Evolutionary conservation across 257 asterid genomes (phyloP).

Genomic region (Solanum tarapatanum): DNA sequence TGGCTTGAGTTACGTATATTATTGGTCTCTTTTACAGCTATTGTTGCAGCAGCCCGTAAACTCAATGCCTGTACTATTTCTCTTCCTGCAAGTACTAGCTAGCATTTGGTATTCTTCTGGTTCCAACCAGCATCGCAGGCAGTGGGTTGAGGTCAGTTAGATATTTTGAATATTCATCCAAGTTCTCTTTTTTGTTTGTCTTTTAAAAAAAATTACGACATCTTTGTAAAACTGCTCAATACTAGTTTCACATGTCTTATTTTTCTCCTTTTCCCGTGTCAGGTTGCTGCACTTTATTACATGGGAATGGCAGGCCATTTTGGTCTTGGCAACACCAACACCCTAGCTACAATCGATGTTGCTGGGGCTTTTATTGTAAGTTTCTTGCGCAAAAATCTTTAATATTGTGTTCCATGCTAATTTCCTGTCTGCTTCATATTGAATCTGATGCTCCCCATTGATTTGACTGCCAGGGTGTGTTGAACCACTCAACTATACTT

Average conservation of each 20-base stretch:
- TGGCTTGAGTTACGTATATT: constrained; percentile 51
- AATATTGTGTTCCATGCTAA: not conserved
- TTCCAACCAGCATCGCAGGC: constrained; percentile 26
- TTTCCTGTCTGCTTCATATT: not conserved
- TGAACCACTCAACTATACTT: constrained; percentile 70
- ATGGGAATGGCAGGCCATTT: constrained; percentile 92
- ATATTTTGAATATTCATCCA: not conserved
- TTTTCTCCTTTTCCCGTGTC: not conserved
- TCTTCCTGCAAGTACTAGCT: constrained; percentile 53
- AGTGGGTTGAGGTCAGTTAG: constrained; percentile 75
- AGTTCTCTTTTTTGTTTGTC: not conserved
- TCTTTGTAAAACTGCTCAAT: not conserved
- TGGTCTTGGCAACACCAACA: constrained; percentile 90
- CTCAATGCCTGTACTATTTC: constrained; percentile 45
- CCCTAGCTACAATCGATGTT: constrained; percentile 86
- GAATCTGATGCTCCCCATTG: not conserved
- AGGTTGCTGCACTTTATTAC: constrained; percentile 74
- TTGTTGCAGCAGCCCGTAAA: constrained; percentile 79
- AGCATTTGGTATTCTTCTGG: constrained; percentile 26
- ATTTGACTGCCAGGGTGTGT: constrained; percentile 54
- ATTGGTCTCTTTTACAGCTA: constrained; percentile 82
- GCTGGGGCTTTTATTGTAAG: constrained; percentile 88
- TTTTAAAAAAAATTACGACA: not conserved
- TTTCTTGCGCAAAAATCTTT: not conserved
- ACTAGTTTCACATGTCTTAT: not conserved